Evolutionary conservation across 2,329 filamentous ascomycete genomes (phyloP).

Genomic region (Microcyclospora tardicrescens): DNA sequence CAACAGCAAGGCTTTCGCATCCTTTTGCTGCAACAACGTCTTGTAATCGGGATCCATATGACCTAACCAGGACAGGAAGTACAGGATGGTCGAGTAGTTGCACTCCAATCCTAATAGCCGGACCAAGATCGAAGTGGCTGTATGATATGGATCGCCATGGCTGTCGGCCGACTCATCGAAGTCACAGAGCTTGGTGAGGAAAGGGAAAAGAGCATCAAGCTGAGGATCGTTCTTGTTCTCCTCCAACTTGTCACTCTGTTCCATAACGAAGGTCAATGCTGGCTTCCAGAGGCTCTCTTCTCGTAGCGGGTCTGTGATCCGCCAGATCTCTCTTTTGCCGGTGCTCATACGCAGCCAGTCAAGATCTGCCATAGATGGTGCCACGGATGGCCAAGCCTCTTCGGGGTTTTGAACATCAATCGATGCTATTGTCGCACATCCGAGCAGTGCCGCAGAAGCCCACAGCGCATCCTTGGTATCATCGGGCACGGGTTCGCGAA

Average conservation of each 20-base stretch:
- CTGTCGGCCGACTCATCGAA: conserved; percentile 7
- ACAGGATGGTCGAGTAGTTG: conserved; percentile 30
- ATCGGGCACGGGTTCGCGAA: conserved; percentile 25
- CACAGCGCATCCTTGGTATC: conserved; percentile 34
- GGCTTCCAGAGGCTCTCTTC: conserved; percentile 35
- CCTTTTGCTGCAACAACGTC: conserved; percentile 36
- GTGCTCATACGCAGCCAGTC: conserved; percentile 47
- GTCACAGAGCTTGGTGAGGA: conserved; percentile 12
- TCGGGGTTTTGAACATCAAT: conserved; percentile 31
- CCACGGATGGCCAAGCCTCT: conserved; percentile 44
- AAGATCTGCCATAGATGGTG: conserved; percentile 32
- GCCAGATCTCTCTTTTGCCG: conserved; percentile 43
- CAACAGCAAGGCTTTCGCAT: conserved; percentile 41
- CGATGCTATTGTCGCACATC: conserved; percentile 33
- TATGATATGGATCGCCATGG: conserved; percentile 20
- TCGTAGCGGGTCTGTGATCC: conserved; percentile 36
- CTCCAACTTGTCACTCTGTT: neutral
- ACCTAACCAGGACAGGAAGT: conserved; percentile 37
- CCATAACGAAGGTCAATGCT: conserved; percentile 14
- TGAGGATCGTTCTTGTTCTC: conserved; percentile 2
- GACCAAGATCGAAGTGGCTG: conserved; percentile 20
- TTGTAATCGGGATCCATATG: conserved; percentile 34
- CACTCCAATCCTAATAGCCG: conserved; percentile 26
- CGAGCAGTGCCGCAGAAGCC: conserved; percentile 36
- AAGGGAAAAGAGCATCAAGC: conserved; percentile 8